Base-by-base conservation (phyloP, 768 basidiomycete species). In the Leucosporidium creatinivorum region DNA sequence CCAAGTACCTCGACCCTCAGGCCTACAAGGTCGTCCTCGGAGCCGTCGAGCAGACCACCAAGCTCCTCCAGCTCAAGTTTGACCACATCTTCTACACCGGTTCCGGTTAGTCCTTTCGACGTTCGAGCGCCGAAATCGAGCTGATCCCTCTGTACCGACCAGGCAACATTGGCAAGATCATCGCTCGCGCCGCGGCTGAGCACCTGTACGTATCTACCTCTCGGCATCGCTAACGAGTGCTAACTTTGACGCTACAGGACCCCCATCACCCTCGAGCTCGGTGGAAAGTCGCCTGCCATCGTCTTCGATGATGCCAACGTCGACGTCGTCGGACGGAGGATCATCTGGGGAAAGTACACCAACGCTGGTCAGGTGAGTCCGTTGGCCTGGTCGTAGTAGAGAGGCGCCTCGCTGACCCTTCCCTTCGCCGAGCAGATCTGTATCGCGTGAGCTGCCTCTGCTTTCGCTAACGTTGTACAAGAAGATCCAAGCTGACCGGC, bases 131-230 rank as follows among this genome's bases (percentile, higher is more conserved):
- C 39, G 13, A 44, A 13, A 6, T 44, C 15, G 39, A 44, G 13
- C 39, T 44, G 39, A 44, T 15, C 8, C 10, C 15, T 17, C 39
- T 44, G 10, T 44, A n/a, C 39, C 10, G 8, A 17, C 2, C 39
- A 44, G 39, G 39, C 39, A 82, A 84, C 31, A 84, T 91, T 12
- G 90, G 82, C 0, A 83, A 78, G 69, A 82, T 93, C 55, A 83
- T 93, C 13, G 84, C 86, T 2, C 76, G 81, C 0, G 89, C 89
- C 0, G 91, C 91, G 17, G 89, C 87, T 2, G 86, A 91, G 77
- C 83, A 84, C 62, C 77, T 92, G 44, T 54, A 26, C 10, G 52
- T 54, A 2, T 26, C 30, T 23, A n/a, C 25, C 26, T 12, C 52
- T 54, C 8, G 30, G 39, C 15, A 15, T 44, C 15, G 2, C 13